A percentile compares a stretch with the other conserved stretches of the same genome.
phyloP scores from a whole-genome alignment of 345 rosid genomes.

The Cochlearia excelsa region DNA sequence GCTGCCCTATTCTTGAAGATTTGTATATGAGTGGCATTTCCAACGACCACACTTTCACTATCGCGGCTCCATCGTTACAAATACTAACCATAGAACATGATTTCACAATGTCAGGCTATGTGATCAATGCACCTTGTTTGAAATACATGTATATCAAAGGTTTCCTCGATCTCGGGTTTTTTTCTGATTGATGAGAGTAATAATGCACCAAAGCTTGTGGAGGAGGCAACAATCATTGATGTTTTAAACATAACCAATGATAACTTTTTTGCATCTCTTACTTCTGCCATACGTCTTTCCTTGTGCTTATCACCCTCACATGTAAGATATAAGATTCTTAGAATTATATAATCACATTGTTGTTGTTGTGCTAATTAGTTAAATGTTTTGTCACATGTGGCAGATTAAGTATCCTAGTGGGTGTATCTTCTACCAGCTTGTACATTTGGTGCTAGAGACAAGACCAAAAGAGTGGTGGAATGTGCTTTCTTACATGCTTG shows the following conservation, averaged over 20 bases:
- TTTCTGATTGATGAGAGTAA: constrained; percentile 6
- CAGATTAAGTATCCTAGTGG: constrained; percentile 10
- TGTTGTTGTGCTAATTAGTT: neutral
- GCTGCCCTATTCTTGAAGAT: constrained; percentile 12
- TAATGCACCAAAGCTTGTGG: neutral
- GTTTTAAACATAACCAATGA: neutral
- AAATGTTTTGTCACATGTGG: neutral
- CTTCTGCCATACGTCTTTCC: constrained; percentile 4
- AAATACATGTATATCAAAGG: constrained; percentile 5
- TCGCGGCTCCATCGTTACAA: constrained; percentile 1
- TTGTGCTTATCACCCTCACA: constrained; percentile 7
- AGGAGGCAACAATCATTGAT: constrained; percentile 5
- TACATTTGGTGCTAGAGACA: neutral
- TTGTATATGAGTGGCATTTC: neutral
- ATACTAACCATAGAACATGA: neutral
- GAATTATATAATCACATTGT: neutral
- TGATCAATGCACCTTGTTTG: constrained; percentile 13
- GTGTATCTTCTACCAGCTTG: constrained; percentile 1
- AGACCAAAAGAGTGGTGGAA: neutral
- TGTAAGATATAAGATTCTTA: neutral
- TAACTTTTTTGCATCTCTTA: neutral
- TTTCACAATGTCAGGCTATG: neutral
- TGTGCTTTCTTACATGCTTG: constrained; percentile 1
- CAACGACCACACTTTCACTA: neutral
- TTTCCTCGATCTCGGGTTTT: neutral